Percentiles rank a stretch among this genome's conserved stretches.
Evolutionary conservation across 106 monocot species (phyloP).

Genomic region (Chionographis japonica): DNA sequence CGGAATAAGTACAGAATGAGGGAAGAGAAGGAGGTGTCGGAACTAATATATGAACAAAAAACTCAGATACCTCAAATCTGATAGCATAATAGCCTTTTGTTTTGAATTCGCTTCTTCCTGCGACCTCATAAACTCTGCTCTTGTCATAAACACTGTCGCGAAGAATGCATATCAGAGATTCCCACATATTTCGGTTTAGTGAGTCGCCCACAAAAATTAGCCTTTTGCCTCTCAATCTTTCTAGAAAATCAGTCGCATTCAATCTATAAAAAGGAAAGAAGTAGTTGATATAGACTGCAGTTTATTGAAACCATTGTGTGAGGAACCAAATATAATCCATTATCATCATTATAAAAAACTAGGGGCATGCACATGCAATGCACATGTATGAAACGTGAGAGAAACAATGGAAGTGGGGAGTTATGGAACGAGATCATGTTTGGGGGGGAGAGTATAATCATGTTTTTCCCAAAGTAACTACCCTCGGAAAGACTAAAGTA

Average conservation of each 20-base stretch:
- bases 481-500: too few relatives aligned
- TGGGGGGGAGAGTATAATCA: too few relatives aligned
- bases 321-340: not conserved
- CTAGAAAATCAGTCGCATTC: conserved; percentile 81
- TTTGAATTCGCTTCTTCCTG: conserved; percentile 65
- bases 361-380: too few relatives aligned
- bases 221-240: conserved; percentile 65
- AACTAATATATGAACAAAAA: not conserved
- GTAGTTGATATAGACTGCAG: not conserved
- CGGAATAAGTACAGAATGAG: not conserved
- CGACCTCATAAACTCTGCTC: conserved; percentile 63
- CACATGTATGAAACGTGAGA: too few relatives aligned
- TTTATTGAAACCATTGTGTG: not conserved
- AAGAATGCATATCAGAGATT: conserved; percentile 87
- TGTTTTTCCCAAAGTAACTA: too few relatives aligned
- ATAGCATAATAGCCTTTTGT: conserved; percentile 80
- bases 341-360: not conserved
- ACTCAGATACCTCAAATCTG: conserved; percentile 59
- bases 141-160: conserved; percentile 48
- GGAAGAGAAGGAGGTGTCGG: not conserved
- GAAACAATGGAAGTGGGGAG: too few relatives aligned
- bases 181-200: conserved; percentile 91
- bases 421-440: too few relatives aligned
- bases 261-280: conserved; percentile 36
- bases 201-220: conserved; percentile 93